Evolutionary conservation across 2,329 filamentous ascomycete genomes (phyloP).

Genomic region (Acrocalymma vagum): DNA sequence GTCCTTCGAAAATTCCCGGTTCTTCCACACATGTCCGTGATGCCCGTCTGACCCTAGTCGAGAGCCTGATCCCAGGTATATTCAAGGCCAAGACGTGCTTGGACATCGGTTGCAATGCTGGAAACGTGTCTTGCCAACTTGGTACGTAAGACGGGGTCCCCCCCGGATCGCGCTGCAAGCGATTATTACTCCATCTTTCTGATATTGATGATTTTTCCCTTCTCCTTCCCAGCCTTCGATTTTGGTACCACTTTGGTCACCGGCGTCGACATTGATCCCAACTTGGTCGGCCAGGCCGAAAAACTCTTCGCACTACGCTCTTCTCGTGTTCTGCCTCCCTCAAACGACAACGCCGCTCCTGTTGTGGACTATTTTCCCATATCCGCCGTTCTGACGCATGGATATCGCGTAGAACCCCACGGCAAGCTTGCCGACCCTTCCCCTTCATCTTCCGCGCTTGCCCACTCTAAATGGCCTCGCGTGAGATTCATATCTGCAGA

Average conservation of each 20-base stretch:
- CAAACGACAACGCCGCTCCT: conserved; percentile 15
- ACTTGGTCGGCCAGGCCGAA: conserved; percentile 46
- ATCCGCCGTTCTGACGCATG: conserved; percentile 44
- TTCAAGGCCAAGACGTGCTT: conserved; percentile 46
- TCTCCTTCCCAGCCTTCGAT: conserved; percentile 43
- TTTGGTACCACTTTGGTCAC: conserved; percentile 47
- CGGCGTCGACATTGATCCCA: conserved; percentile 50
- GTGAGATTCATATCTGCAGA: conserved; percentile 44
- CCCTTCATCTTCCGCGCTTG: conserved; percentile 19
- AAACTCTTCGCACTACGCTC: conserved; percentile 45
- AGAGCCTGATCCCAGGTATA: conserved; percentile 40
- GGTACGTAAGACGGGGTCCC: conserved; percentile 39
- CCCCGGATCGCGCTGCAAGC: conserved; percentile 34
- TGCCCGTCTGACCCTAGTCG: conserved; percentile 43
- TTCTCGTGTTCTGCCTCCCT: conserved; percentile 42
- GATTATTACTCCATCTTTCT: conserved; percentile 35
- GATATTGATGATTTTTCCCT: too few species aligned
- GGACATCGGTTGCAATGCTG: conserved; percentile 52
- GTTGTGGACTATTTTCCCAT: conserved; percentile 46
- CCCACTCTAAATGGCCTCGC: conserved; percentile 29
- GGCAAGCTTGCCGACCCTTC: conserved; percentile 18
- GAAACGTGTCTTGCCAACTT: conserved; percentile 47
- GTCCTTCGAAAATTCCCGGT: conserved; percentile 42
- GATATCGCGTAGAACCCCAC: conserved; percentile 38
- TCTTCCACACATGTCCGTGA: conserved; percentile 48